These are phyloP conservation scores for Clonostachys rosea DNA, from an alignment of 2,329 filamentous ascomycete genomes.

Conservation along the genomic window DNA sequence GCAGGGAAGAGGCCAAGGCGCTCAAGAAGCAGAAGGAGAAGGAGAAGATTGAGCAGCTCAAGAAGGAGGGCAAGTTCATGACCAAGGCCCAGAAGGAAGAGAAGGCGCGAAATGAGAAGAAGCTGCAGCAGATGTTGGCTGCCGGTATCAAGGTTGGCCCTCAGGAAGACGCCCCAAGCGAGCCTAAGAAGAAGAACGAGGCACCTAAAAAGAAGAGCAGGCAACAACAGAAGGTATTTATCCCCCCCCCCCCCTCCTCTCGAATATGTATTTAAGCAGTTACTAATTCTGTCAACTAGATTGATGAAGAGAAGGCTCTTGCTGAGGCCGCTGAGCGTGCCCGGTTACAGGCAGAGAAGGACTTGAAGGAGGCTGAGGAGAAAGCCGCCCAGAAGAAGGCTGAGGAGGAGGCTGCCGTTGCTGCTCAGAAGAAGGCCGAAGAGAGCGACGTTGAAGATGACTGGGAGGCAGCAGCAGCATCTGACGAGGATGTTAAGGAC, in stretches of 20 bases:
- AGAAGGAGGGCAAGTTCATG: slow-evolving; percentile 82
- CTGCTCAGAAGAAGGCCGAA: slow-evolving; percentile 47
- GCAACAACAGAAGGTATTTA: slow-evolving; percentile 47
- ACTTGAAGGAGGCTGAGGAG: slow-evolving; percentile 56
- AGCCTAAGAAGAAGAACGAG: slow-evolving; percentile 71
- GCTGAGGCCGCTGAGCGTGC: slow-evolving; percentile 76
- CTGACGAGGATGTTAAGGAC: slow-evolving; percentile 79
- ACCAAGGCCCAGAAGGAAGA: slow-evolving; percentile 84
- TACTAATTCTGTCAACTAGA: slow-evolving; percentile 26
- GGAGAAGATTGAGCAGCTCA: slow-evolving; percentile 80
- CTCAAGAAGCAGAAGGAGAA: slow-evolving; percentile 83
- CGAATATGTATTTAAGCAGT: neutral
- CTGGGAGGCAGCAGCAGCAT: slow-evolving; percentile 82
- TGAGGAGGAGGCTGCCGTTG: slow-evolving; percentile 48
- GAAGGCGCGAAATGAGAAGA: slow-evolving; percentile 72
- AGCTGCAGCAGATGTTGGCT: slow-evolving; percentile 80
- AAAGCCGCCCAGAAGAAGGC: slow-evolving; percentile 55
- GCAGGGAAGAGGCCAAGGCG: slow-evolving; percentile 67
- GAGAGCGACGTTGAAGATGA: slow-evolving; percentile 70
- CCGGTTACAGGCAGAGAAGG: slow-evolving; percentile 61
- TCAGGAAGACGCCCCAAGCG: slow-evolving; percentile 43
- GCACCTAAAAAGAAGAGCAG: slow-evolving; percentile 71
- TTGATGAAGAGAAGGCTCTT: slow-evolving; percentile 74
- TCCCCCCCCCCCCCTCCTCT: neutral
- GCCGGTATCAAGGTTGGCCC: slow-evolving; percentile 70